Conservation (phyloP, 2,329 filamentous ascomycete genomes). For the Cytospora paraplurivora region DNA sequence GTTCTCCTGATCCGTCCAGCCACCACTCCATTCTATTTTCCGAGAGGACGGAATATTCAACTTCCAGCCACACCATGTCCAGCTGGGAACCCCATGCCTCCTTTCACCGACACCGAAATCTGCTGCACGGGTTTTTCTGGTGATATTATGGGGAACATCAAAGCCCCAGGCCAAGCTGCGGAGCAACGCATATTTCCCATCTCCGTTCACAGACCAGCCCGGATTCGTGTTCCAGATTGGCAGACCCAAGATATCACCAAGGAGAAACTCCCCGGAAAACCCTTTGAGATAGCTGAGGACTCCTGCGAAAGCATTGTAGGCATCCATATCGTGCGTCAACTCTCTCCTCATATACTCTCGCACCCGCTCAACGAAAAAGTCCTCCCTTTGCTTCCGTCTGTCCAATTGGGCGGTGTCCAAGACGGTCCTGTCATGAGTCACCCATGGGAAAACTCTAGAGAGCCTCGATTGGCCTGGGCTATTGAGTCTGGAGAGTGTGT, state of each 20-base stretch:
- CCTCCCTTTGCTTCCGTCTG: constrained; percentile 13
- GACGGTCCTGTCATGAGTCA: not conserved
- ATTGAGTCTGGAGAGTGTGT: constrained; percentile 6
- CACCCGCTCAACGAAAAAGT: constrained; percentile 13
- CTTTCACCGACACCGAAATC: constrained; percentile 7
- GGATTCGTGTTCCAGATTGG: constrained; percentile 8
- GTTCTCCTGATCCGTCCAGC: constrained; percentile 6
- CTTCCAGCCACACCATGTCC: constrained; percentile 22
- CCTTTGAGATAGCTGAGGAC: constrained; percentile 16
- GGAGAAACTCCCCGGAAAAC: constrained; percentile 11
- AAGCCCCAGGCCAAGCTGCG: constrained; percentile 16
- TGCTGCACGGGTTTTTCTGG: not conserved
- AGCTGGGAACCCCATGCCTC: constrained; percentile 11
- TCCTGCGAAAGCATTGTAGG: constrained; percentile 14
- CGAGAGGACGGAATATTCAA: not conserved
- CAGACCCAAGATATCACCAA: constrained; percentile 14
- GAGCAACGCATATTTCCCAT: constrained; percentile 6
- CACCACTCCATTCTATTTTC: constrained; percentile 17
- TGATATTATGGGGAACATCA: not conserved
- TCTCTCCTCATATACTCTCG: constrained; percentile 21
- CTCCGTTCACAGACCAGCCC: constrained; percentile 4
- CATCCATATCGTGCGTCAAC: constrained; percentile 12
- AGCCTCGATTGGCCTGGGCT: constrained; percentile 7
- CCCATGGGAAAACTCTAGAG: constrained; percentile 11
- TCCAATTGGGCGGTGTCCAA: not conserved